Evolutionary conservation across 441 rosid species (phyloP).

Genomic region (Daphne laureola): DNA sequence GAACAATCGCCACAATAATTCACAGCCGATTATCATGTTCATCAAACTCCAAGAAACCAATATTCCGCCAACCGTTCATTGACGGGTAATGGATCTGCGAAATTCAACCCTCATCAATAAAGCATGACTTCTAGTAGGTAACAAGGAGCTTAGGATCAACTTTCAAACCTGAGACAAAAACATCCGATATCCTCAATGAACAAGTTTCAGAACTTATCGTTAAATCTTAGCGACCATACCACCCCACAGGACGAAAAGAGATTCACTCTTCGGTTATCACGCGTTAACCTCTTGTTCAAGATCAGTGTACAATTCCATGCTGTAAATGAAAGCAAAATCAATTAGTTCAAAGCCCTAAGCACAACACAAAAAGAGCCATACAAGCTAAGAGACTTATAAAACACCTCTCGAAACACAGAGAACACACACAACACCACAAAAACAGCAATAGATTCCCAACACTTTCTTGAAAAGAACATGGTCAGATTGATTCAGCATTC

Average conservation of each 20-base stretch:
- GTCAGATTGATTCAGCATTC: too few species aligned
- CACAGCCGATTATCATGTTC: constrained; percentile 12
- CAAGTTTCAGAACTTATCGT: too few species aligned
- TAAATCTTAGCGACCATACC: constrained; percentile 13
- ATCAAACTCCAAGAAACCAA: constrained; percentile 10
- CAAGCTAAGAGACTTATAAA: too few species aligned
- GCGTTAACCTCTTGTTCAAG: constrained; percentile 9
- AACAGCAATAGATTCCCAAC: too few species aligned
- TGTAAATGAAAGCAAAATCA: constrained; percentile 12
- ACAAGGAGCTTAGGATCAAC: not conserved
- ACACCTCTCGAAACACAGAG: too few species aligned
- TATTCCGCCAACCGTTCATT: constrained; percentile 2
- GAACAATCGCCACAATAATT: constrained; percentile 16
- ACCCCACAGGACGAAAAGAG: constrained; percentile 9
- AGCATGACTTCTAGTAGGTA: constrained; percentile 10
- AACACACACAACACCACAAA: too few species aligned
- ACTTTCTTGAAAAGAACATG: too few species aligned
- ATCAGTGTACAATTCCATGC: constrained; percentile 8
- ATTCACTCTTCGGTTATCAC: constrained; percentile 12
- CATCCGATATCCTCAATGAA: not conserved
- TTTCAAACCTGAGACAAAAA: constrained; percentile 6
- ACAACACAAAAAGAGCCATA: not conserved
- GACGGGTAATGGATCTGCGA: constrained; percentile 14
- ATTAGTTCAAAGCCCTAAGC: constrained; percentile 5
- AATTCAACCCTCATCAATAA: constrained; percentile 5